Percentiles rank a stretch among this genome's conserved stretches.
phyloP scores from a whole-genome alignment of 2,329 filamentous ascomycete genomes.

The Claviceps arundinis region DNA sequence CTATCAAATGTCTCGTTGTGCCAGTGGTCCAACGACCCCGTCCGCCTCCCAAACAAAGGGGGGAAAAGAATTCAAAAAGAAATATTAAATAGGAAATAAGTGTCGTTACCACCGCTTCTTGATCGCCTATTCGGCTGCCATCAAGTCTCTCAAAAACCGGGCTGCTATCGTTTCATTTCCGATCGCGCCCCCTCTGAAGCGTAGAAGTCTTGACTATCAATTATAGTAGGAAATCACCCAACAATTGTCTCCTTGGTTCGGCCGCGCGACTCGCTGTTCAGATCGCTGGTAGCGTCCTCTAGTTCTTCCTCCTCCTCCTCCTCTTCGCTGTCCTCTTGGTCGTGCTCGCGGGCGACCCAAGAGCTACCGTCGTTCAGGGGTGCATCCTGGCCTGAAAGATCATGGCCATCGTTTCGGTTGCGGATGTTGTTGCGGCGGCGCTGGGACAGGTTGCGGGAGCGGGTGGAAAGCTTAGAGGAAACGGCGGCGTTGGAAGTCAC shows the following conservation, averaged over 20 bases:
- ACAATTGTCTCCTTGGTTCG: slow-evolving; percentile 39
- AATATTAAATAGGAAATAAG: slow-evolving; percentile 5
- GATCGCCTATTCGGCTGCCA: not conserved
- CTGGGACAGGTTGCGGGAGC: slow-evolving; percentile 77
- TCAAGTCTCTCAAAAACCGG: not conserved
- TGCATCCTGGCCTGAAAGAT: slow-evolving; percentile 71
- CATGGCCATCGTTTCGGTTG: slow-evolving; percentile 56
- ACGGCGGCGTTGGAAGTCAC: slow-evolving; percentile 82
- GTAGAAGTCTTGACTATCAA: not conserved
- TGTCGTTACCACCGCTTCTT: slow-evolving; percentile 4
- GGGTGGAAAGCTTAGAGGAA: slow-evolving; percentile 72
- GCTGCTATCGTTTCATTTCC: not conserved
- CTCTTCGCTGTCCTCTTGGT: slow-evolving; percentile 51
- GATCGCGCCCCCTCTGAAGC: not conserved
- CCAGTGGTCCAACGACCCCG: slow-evolving; percentile 6
- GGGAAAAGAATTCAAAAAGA: not conserved
- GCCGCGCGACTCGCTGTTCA: slow-evolving; percentile 44
- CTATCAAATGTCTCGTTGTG: slow-evolving; percentile 14
- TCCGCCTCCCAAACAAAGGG: not conserved
- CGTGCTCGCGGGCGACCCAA: slow-evolving; percentile 64
- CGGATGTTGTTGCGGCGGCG: slow-evolving; percentile 63
- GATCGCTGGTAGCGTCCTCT: slow-evolving; percentile 38
- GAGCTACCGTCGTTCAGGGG: slow-evolving; percentile 67
- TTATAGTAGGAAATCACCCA: slow-evolving; percentile 20
- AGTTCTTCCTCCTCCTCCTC: slow-evolving; percentile 42